A percentile compares a stretch with the other conserved stretches of the same genome.
Evolutionary conservation across 306 rosid genomes (phyloP).

Genomic region (Benincasa hispida): DNA sequence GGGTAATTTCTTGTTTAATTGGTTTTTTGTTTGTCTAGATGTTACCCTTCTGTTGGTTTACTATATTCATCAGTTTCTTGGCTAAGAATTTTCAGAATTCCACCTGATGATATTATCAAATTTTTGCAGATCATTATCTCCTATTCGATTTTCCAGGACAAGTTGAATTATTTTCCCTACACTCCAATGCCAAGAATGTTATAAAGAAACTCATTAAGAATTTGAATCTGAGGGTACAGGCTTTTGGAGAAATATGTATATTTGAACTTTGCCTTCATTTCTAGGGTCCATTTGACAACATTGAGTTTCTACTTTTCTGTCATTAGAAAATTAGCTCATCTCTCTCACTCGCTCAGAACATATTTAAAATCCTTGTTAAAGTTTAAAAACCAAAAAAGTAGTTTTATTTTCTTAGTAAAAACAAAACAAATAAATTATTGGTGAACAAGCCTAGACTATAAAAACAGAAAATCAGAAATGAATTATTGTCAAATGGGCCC

Average conservation of each 20-base stretch:
- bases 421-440: neutral
- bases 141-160: conserved; percentile 99
- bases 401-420: neutral
- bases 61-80: neutral
- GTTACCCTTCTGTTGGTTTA: neutral
- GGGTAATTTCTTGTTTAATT: neutral
- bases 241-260: conserved; percentile 1
- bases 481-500: neutral
- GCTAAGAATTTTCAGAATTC: neutral
- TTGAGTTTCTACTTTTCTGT: neutral
- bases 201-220: conserved; percentile 66
- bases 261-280: conserved; percentile 6
- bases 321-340: neutral
- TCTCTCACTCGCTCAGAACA: neutral
- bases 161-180: conserved; percentile 83
- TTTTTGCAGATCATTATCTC: conserved; percentile 76
- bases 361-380: neutral
- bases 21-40: neutral
- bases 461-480: neutral
- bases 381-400: neutral
- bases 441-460: neutral
- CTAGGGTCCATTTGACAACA: neutral
- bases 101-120: conserved; percentile 13
- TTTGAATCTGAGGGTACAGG: conserved; percentile 61
- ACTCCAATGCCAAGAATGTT: conserved; percentile 70